A percentile compares a stretch with the other conserved stretches of the same genome.
phyloP scores from a whole-genome alignment of 768 basidiomycete genomes.

The Pleurotus citrinopileatus region DNA sequence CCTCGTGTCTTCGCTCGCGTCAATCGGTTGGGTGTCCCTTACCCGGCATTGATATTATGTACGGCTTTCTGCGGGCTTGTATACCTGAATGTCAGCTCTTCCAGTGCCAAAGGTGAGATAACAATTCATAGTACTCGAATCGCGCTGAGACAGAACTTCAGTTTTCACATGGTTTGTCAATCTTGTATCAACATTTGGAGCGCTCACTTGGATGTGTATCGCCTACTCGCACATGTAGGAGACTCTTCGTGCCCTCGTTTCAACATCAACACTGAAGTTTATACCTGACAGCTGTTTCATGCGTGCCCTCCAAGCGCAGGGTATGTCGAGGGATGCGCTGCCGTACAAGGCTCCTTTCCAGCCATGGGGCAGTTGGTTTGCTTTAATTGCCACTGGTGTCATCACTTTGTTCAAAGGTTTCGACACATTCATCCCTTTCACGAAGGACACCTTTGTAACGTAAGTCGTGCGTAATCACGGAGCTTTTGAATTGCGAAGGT shows the following conservation, averaged over 20 bases:
- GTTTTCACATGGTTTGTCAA: constrained; percentile 51
- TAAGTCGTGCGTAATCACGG: constrained; percentile 25
- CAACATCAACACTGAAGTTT: not conserved
- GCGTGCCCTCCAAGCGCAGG: constrained; percentile 40
- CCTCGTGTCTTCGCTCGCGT: constrained; percentile 41
- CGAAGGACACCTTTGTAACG: constrained; percentile 58
- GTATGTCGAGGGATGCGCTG: constrained; percentile 37
- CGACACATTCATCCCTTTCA: constrained; percentile 48
- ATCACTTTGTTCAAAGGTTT: constrained; percentile 61
- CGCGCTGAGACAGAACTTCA: constrained; percentile 32
- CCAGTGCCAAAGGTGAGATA: constrained; percentile 45
- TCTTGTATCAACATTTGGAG: constrained; percentile 45
- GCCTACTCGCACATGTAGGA: constrained; percentile 58
- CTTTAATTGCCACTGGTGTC: constrained; percentile 46
- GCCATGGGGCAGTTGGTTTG: constrained; percentile 61
- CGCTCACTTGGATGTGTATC: constrained; percentile 51
- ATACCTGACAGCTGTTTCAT: constrained; percentile 35
- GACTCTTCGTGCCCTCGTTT: not conserved
- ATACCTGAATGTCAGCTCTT: constrained; percentile 53
- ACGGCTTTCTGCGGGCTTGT: constrained; percentile 54
- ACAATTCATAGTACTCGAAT: constrained; percentile 18
- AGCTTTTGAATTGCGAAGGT: constrained; percentile 5
- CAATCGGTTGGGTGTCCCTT: constrained; percentile 44
- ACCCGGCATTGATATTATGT: constrained; percentile 52
- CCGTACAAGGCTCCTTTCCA: constrained; percentile 61